These are phyloP conservation scores for Isoetes engelmannii DNA, from an alignment of 83 land plant species.

Conservation along the genomic window DNA sequence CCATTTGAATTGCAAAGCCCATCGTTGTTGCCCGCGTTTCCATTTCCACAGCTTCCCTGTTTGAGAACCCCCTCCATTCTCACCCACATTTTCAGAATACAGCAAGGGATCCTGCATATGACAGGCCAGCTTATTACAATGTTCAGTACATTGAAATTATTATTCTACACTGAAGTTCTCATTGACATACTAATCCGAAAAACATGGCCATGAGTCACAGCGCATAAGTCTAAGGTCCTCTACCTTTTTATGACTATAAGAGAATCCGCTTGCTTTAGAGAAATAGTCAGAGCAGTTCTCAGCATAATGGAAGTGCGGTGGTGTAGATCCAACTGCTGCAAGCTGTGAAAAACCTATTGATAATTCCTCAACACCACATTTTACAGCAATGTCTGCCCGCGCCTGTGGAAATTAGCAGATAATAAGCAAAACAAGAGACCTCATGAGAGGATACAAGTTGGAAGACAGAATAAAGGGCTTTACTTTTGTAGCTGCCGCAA, in stretches of 20 bases:
- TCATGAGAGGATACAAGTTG: constrained; percentile 37
- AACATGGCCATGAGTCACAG: background rate
- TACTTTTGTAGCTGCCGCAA: constrained; percentile 53
- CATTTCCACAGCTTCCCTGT: constrained; percentile 75
- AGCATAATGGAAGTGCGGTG: background rate
- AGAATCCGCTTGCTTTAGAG: background rate
- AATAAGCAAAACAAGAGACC: background rate
- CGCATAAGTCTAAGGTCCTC: background rate
- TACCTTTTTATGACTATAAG: background rate
- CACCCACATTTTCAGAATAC: background rate
- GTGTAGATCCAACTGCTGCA: background rate
- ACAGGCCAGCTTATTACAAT: too few relatives aligned
- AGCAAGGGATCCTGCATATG: too few relatives aligned
- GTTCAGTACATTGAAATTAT: too few relatives aligned
- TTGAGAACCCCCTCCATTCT: constrained; percentile 22
- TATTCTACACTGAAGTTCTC: too few relatives aligned
- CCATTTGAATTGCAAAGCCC: constrained; percentile 87
- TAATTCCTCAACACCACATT: constrained; percentile 13
- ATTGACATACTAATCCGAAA: background rate
- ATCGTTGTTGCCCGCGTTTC: constrained; percentile 85
- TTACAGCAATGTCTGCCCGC: constrained; percentile 7
- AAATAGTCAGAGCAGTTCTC: background rate
- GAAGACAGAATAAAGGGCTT: constrained; percentile 12
- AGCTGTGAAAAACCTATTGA: constrained; percentile 17
- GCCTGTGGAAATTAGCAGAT: constrained; percentile 1